phyloP scores from a whole-genome alignment of 2,329 filamentous ascomycete genomes.

The Sclerotinia spermophila region DNA sequence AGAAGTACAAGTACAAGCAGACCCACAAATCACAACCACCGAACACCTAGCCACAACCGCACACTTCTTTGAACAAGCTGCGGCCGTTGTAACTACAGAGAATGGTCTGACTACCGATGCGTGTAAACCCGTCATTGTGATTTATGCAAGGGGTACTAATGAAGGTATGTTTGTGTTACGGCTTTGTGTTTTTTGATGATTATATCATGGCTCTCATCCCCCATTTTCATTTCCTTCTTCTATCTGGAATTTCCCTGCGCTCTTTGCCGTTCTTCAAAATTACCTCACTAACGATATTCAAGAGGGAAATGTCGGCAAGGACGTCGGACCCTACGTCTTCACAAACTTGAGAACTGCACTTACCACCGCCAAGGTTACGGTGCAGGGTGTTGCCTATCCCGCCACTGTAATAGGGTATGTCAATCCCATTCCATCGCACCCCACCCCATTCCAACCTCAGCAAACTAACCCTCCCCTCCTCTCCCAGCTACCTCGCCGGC shows the following conservation, averaged over 20 bases:
- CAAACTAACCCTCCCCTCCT: background rate
- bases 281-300: background rate
- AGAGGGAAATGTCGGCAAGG: conserved; percentile 43
- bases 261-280: background rate
- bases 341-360: conserved; percentile 27
- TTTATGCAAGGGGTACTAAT: conserved; percentile 48
- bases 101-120: conserved; percentile 9
- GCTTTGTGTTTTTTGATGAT: background rate
- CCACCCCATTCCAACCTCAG: background rate
- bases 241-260: background rate
- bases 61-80: background rate
- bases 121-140: conserved; percentile 32
- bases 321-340: conserved; percentile 37
- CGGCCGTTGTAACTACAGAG: background rate
- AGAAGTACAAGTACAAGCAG: background rate
- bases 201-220: background rate
- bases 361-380: conserved; percentile 26
- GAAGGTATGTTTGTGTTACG: conserved; percentile 32
- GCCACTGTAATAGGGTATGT: conserved; percentile 36
- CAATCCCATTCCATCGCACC: no score
- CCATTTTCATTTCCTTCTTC: background rate
- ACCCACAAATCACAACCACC: background rate
- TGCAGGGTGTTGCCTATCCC: conserved; percentile 36
- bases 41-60: background rate
- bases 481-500: conserved; percentile 3